Percentiles rank a stretch among this genome's conserved stretches.
These are phyloP conservation scores for Oemleria cerasiformis DNA, from an alignment of 306 rosid species.

Conservation along the genomic window DNA sequence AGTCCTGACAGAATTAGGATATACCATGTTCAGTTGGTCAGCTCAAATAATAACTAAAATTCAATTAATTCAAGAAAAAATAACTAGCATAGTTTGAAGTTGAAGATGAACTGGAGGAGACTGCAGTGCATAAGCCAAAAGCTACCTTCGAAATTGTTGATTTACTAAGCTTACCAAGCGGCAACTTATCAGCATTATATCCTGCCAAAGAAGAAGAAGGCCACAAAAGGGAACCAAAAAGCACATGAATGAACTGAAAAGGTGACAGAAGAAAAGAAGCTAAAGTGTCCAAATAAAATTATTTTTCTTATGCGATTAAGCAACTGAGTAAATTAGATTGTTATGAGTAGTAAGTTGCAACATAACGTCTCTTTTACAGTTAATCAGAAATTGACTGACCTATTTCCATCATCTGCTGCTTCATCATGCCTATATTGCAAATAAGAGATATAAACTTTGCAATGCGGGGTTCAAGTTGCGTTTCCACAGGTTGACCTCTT, in stretches of 20 bases:
- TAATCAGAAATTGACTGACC: constrained; percentile 47
- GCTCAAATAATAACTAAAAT: neutral
- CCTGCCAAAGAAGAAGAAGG: constrained; percentile 45
- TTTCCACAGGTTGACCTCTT: constrained; percentile 56
- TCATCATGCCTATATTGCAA: constrained; percentile 94
- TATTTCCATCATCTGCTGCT: constrained; percentile 99
- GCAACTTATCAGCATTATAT: constrained; percentile 91
- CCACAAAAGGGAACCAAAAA: constrained; percentile 4
- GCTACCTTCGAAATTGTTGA: constrained; percentile 82
- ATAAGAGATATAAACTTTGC: constrained; percentile 86
- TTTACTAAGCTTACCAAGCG: constrained; percentile 95
- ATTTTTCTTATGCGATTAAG: constrained; percentile 13
- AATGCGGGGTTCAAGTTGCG: constrained; percentile 65
- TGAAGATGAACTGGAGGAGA: constrained; percentile 9
- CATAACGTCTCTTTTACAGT: constrained; percentile 10
- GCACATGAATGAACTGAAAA: neutral
- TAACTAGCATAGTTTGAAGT: neutral
- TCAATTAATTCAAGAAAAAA: neutral
- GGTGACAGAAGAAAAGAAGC: neutral
- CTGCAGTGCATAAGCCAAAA: constrained; percentile 6
- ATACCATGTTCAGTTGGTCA: constrained; percentile 6
- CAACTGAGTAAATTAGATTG: constrained; percentile 20
- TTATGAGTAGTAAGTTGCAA: constrained; percentile 8
- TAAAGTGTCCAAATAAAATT: neutral
- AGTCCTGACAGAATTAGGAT: neutral